Evolutionary conservation across 371 early-diverging fungal species (phyloP).

Genomic region (Mortierella polycephala): DNA sequence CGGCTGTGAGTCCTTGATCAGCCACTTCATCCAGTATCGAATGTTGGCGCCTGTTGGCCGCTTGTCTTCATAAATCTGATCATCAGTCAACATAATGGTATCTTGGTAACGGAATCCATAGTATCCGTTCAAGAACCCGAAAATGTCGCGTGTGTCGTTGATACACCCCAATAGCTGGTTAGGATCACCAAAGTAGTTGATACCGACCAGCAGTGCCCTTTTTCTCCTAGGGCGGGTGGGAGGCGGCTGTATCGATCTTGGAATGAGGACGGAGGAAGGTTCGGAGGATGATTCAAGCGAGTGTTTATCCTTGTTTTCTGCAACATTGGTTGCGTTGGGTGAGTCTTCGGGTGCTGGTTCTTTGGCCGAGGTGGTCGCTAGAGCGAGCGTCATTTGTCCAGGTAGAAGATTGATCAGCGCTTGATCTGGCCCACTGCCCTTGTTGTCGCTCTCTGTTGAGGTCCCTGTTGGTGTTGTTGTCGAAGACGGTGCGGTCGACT

Average conservation of each 20-base stretch:
- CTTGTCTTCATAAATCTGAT: slow-evolving; percentile 60
- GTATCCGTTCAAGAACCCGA: slow-evolving; percentile 57
- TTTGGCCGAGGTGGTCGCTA: slow-evolving; percentile 19
- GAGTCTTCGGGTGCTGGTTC: slow-evolving; percentile 8
- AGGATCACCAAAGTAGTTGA: slow-evolving; percentile 85
- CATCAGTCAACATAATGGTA: slow-evolving; percentile 68
- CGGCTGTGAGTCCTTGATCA: slow-evolving; percentile 65
- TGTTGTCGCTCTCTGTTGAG: background rate
- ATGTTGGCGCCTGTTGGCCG: slow-evolving; percentile 70
- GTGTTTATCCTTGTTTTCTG: background rate
- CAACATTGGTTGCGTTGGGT: background rate
- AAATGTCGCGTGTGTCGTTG: slow-evolving; percentile 71
- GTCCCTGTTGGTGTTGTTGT: background rate
- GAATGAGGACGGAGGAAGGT: slow-evolving; percentile 11
- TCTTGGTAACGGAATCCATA: slow-evolving; percentile 59
- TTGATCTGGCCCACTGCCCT: slow-evolving; percentile 6
- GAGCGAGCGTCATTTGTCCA: slow-evolving; percentile 29
- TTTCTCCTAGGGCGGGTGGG: slow-evolving; percentile 65
- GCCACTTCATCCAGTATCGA: slow-evolving; percentile 68
- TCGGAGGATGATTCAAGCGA: background rate
- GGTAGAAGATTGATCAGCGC: slow-evolving; percentile 15
- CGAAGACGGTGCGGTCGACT: background rate
- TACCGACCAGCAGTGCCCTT: slow-evolving; percentile 90
- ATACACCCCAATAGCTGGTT: slow-evolving; percentile 67
- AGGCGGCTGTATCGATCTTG: slow-evolving; percentile 8